Percentiles rank a stretch among this genome's conserved stretches.
Conservation (phyloP, 2,329 filamentous ascomycete genomes). For the Coniochaeta pulveracea region DNA sequence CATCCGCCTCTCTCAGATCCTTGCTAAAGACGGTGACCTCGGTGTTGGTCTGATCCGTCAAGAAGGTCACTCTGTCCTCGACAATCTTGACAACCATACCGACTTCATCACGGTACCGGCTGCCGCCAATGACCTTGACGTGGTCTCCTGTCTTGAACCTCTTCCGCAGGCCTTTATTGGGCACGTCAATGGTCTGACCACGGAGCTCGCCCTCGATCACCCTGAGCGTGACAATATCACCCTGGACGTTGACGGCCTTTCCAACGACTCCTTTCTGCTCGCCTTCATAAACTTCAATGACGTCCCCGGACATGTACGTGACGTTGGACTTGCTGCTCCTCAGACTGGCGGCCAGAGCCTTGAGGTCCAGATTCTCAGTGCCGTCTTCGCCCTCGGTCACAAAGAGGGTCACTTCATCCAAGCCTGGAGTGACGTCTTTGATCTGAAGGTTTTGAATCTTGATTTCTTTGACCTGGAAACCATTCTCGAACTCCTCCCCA, state of each 20-base stretch:
- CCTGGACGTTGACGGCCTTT: constrained; percentile 73
- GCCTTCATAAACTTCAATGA: constrained; percentile 92
- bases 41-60: constrained; percentile 84
- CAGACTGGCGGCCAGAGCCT: constrained; percentile 78
- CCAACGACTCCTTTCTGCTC: constrained; percentile 89
- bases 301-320: constrained; percentile 82
- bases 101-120: constrained; percentile 87
- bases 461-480: constrained; percentile 88
- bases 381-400: constrained; percentile 82
- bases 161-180: constrained; percentile 84
- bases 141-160: constrained; percentile 90
- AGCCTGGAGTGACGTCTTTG: constrained; percentile 81
- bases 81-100: constrained; percentile 93
- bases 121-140: constrained; percentile 96
- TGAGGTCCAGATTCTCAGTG: constrained; percentile 84
- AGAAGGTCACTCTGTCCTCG: constrained; percentile 82
- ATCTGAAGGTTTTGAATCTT: constrained; percentile 79
- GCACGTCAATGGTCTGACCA: constrained; percentile 83
- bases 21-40: constrained; percentile 98
- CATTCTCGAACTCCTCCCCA: constrained; percentile 82
- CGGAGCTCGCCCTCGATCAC: constrained; percentile 73
- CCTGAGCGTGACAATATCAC: constrained; percentile 81
- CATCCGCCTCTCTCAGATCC: constrained; percentile 84
- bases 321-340: constrained; percentile 74
- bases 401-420: constrained; percentile 95